Evolutionary conservation across 106 monocot genomes (phyloP).

Genomic region (Allium cepa): DNA sequence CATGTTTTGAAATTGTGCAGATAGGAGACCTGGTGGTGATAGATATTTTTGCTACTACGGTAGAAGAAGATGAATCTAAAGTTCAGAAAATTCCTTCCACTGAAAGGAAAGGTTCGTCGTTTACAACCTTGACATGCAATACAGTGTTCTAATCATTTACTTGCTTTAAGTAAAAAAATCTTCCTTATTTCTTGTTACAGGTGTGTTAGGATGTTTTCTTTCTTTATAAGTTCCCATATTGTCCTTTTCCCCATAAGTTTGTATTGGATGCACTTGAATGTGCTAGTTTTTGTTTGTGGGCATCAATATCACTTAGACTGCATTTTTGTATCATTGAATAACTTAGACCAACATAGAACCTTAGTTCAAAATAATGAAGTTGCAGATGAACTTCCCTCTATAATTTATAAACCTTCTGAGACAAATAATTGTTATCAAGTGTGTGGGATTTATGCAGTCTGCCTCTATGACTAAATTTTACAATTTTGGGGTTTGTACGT

Average conservation of each 20-base stretch:
- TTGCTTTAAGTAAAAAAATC: background rate
- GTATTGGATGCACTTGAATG: no score
- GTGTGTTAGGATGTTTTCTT: background rate
- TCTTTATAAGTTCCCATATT: no score
- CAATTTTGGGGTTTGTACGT: no score
- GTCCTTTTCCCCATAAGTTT: no score
- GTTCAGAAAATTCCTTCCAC: constrained; percentile 75
- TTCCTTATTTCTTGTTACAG: background rate
- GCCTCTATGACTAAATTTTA: no score
- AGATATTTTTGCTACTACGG: constrained; percentile 75
- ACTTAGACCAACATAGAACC: no score
- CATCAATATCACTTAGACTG: no score
- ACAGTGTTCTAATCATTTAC: background rate
- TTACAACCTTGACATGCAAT: constrained; percentile 5
- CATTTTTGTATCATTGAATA: no score
- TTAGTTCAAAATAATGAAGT: no score
- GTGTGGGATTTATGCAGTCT: background rate
- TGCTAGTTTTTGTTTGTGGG: no score
- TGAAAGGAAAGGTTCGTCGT: constrained; percentile 67
- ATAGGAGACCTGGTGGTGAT: constrained; percentile 83
- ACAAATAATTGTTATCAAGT: background rate
- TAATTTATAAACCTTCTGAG: background rate
- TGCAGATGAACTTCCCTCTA: background rate
- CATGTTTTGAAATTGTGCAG: constrained; percentile 23
- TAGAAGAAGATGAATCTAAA: constrained; percentile 44